Conservation (phyloP, 83 land plant genomes). For the Diphasiastrum complanatum region DNA sequence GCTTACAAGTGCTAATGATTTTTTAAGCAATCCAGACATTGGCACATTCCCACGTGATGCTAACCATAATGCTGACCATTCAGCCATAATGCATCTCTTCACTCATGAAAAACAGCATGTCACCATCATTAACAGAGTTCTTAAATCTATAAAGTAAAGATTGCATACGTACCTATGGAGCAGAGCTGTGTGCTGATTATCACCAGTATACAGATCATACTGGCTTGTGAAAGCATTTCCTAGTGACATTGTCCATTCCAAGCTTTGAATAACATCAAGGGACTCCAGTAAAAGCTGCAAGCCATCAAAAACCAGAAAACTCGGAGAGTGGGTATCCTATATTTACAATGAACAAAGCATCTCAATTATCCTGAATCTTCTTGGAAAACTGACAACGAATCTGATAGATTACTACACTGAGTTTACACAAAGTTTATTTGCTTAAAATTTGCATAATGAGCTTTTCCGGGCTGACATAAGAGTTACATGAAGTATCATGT, state of each 20-base stretch:
- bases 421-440: background rate
- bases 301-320: too few species aligned
- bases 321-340: too few species aligned
- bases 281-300: slow-evolving; percentile 90
- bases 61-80: too few species aligned
- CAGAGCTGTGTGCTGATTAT: slow-evolving; percentile 75
- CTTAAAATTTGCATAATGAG: background rate
- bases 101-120: too few species aligned
- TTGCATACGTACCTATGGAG: slow-evolving; percentile 62
- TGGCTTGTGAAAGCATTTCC: slow-evolving; percentile 74
- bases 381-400: background rate
- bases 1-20: too few species aligned
- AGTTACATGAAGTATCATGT: slow-evolving; percentile 91
- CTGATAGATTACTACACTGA: background rate
- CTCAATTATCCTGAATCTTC: background rate
- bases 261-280: slow-evolving; percentile 72
- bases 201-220: slow-evolving; percentile 65
- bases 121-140: background rate
- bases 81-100: too few species aligned
- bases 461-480: background rate
- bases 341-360: background rate
- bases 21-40: too few species aligned
- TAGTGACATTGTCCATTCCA: slow-evolving; percentile 69
- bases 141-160: background rate
- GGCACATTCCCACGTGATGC: too few species aligned